Conservation (phyloP, 371 early-diverging fungal genomes). For the Chytridium lagenaria region DNA sequence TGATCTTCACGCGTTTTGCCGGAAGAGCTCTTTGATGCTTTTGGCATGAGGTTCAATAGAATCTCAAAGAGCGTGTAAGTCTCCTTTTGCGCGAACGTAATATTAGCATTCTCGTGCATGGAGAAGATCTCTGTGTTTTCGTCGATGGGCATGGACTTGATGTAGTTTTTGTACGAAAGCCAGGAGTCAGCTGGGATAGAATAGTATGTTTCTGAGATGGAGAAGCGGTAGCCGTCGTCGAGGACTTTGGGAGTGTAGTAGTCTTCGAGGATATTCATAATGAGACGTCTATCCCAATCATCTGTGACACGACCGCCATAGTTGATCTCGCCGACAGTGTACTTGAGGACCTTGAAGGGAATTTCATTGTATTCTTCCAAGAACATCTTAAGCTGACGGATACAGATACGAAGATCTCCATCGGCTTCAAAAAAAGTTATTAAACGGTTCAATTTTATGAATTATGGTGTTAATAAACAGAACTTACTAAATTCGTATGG, state of each 20-base stretch:
- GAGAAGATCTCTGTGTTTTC: constrained; percentile 64
- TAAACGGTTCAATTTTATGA: neutral
- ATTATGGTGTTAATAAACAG: no score
- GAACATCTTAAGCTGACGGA: constrained; percentile 64
- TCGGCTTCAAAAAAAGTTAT: constrained; percentile 35
- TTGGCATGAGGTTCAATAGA: constrained; percentile 59
- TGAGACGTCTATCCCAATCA: constrained; percentile 64
- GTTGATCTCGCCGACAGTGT: constrained; percentile 65
- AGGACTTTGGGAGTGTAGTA: constrained; percentile 56
- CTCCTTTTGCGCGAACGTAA: constrained; percentile 66
- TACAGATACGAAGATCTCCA: constrained; percentile 61
- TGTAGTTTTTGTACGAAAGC: constrained; percentile 55
- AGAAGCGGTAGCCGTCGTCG: constrained; percentile 58
- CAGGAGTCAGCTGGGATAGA: constrained; percentile 51
- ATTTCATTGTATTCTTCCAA: constrained; percentile 61
- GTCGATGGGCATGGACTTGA: constrained; percentile 58
- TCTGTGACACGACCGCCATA: constrained; percentile 69
- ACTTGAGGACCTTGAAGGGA: constrained; percentile 65
- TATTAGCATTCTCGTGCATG: constrained; percentile 68
- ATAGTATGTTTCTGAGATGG: constrained; percentile 46
- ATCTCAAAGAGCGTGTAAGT: constrained; percentile 59
- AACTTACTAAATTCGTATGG: constrained; percentile 58
- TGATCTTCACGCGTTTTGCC: constrained; percentile 57
- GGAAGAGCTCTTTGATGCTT: constrained; percentile 37
- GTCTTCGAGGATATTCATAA: constrained; percentile 62